These are phyloP conservation scores for Ramularia endophylla DNA, from an alignment of 2,329 filamentous ascomycete genomes.

Conservation along the genomic window DNA sequence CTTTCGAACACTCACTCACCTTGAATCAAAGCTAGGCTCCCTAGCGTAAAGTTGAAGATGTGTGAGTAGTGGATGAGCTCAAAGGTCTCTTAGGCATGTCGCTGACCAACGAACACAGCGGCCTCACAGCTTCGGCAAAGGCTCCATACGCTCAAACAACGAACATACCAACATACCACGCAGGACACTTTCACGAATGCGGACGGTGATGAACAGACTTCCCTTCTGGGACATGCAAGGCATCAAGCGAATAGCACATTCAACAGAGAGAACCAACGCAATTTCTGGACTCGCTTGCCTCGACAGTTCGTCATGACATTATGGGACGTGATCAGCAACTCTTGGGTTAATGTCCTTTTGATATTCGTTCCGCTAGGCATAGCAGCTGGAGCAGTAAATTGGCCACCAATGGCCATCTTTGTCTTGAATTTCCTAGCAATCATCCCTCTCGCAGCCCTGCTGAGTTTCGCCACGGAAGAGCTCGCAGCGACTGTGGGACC, in stretches of 20 bases:
- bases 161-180: too few relatives aligned
- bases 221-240: slow-evolving; percentile 1
- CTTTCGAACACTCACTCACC: too few relatives aligned
- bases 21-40: too few relatives aligned
- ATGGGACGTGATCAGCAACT: slow-evolving; percentile 35
- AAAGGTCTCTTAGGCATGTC: too few relatives aligned
- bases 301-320: slow-evolving; percentile 4
- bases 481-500: slow-evolving; percentile 66
- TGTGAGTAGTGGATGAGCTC: too few relatives aligned
- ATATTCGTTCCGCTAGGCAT: slow-evolving; percentile 70
- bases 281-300: slow-evolving; percentile 3
- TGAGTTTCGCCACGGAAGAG: slow-evolving; percentile 74
- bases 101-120: too few relatives aligned
- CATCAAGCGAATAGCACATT: neutral
- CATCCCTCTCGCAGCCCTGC: slow-evolving; percentile 64
- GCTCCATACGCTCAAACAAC: too few relatives aligned
- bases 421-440: slow-evolving; percentile 75
- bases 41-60: too few relatives aligned
- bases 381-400: slow-evolving; percentile 54
- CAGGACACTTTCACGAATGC: too few relatives aligned
- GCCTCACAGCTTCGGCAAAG: too few relatives aligned
- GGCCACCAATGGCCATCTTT: slow-evolving; percentile 64
- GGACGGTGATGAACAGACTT: slow-evolving; percentile 3
- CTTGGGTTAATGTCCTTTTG: slow-evolving; percentile 63
- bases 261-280: too few relatives aligned